phyloP scores from a whole-genome alignment of 2,329 filamentous ascomycete species.

The Nemania abortiva region DNA sequence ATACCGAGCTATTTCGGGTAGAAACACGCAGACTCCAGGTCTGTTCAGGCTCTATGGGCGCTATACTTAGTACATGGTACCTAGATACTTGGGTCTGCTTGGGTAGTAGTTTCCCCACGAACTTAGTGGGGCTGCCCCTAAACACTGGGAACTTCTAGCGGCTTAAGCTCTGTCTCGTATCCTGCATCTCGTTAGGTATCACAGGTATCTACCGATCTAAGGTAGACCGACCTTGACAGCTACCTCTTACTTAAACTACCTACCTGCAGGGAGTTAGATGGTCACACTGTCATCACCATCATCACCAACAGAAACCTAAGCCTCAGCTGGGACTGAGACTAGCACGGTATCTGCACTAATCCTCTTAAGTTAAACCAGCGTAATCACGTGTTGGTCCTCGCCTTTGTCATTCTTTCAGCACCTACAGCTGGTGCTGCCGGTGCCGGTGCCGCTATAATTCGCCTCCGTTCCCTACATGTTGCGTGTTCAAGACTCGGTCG shows the following conservation, averaged over 20 bases:
- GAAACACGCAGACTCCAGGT: no score
- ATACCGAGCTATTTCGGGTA: no score
- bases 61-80: no score
- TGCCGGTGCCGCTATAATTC: background rate
- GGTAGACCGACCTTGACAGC: background rate
- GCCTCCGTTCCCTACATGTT: background rate
- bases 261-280: background rate
- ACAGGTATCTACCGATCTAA: background rate
- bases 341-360: constrained; percentile 4
- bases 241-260: background rate
- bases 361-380: background rate
- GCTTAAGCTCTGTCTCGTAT: constrained; percentile 1
- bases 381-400: background rate
- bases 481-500: background rate
- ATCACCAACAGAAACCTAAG: background rate
- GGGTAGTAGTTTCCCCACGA: constrained; percentile 11
- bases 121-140: constrained; percentile 11
- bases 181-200: background rate
- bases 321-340: constrained; percentile 27
- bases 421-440: background rate
- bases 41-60: no score
- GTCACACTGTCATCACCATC: constrained; percentile 18
- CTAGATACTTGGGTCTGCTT: background rate
- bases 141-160: constrained; percentile 4
- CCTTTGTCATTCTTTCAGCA: constrained; percentile 22